Conservation (phyloP, 2,329 filamentous ascomycete genomes). For the Aspergillus aculeatus region DNA sequence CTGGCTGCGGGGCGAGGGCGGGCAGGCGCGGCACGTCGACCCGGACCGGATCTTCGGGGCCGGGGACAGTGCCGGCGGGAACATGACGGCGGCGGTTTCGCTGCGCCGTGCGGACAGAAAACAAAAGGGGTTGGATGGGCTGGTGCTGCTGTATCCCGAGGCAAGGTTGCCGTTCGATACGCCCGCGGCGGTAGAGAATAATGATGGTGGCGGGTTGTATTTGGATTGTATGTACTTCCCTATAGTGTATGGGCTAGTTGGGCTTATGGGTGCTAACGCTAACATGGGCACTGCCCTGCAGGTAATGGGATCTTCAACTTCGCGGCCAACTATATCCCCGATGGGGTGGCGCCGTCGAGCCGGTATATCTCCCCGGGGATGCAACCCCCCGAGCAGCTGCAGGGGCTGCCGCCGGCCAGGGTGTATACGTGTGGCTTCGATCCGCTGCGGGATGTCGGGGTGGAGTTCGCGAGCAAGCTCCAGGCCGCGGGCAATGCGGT, state of each 20-base stretch:
- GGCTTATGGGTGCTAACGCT: no score
- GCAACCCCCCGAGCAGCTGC: conserved; percentile 24
- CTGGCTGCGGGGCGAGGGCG: conserved; percentile 19
- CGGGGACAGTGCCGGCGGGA: conserved; percentile 38
- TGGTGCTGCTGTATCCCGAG: conserved; percentile 39
- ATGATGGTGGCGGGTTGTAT: conserved; percentile 29
- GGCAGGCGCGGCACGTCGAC: conserved; percentile 27
- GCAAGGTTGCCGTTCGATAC: conserved; percentile 35
- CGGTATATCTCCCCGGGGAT: conserved; percentile 34
- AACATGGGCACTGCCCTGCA: not conserved
- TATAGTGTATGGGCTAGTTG: no score
- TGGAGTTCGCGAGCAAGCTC: conserved; percentile 32
- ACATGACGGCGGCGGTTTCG: conserved; percentile 35
- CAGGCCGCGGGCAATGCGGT: conserved; percentile 28
- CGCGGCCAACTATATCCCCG: conserved; percentile 33
- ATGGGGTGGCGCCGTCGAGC: conserved; percentile 22
- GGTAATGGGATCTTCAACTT: conserved; percentile 37
- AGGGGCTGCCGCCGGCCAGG: conserved; percentile 25
- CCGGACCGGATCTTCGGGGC: conserved; percentile 30
- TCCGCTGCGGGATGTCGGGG: conserved; percentile 31
- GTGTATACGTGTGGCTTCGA: conserved; percentile 36
- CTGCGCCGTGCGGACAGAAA: conserved; percentile 25
- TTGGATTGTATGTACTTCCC: conserved; percentile 23
- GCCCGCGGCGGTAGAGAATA: conserved; percentile 34
- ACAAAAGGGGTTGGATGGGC: conserved; percentile 26